phyloP scores from a whole-genome alignment of 1,284 basidiomycete genomes.

The Anthracocystis walkeri region DNA sequence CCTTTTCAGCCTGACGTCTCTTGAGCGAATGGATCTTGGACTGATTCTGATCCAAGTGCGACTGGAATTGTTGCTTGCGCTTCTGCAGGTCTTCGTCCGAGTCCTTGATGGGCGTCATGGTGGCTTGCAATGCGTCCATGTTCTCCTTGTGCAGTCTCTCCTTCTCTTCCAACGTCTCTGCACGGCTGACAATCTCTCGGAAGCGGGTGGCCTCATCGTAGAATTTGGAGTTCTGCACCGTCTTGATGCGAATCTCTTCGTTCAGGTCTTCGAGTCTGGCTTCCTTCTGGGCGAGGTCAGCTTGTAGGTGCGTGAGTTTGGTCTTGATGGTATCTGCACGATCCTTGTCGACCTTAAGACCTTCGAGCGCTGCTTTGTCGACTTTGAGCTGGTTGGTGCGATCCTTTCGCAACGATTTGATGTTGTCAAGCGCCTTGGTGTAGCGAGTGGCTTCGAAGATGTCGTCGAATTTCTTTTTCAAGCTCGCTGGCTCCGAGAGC shows the following conservation, averaged over 20 bases:
- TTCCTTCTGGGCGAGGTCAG: constrained; percentile 55
- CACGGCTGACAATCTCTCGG: constrained; percentile 81
- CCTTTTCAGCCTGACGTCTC: constrained; percentile 74
- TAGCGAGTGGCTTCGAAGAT: constrained; percentile 92
- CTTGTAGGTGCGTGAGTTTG: constrained; percentile 53
- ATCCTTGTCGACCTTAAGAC: constrained; percentile 83
- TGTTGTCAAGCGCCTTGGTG: constrained; percentile 94
- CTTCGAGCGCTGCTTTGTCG: constrained; percentile 87
- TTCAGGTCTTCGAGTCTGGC: constrained; percentile 58
- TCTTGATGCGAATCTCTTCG: constrained; percentile 71
- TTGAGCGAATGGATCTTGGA: constrained; percentile 73
- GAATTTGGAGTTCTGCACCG: constrained; percentile 82
- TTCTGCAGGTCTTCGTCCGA: constrained; percentile 80
- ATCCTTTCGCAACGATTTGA: constrained; percentile 83
- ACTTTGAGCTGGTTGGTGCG: constrained; percentile 89
- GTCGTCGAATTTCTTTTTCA: constrained; percentile 99
- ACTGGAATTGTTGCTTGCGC: constrained; percentile 80
- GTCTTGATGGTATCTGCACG: constrained; percentile 77
- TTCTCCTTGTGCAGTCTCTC: constrained; percentile 78
- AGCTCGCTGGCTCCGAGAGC: constrained; percentile 84
- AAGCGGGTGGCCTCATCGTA: constrained; percentile 87
- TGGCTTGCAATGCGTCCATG: constrained; percentile 74
- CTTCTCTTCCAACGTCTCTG: constrained; percentile 78
- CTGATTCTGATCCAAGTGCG: constrained; percentile 75
- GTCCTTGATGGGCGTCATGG: constrained; percentile 78